A percentile compares a stretch with the other conserved stretches of the same genome.
These are phyloP conservation scores for Escovopsis sp. DNA, from an alignment of 2,329 filamentous ascomycete species.

Conservation along the genomic window DNA sequence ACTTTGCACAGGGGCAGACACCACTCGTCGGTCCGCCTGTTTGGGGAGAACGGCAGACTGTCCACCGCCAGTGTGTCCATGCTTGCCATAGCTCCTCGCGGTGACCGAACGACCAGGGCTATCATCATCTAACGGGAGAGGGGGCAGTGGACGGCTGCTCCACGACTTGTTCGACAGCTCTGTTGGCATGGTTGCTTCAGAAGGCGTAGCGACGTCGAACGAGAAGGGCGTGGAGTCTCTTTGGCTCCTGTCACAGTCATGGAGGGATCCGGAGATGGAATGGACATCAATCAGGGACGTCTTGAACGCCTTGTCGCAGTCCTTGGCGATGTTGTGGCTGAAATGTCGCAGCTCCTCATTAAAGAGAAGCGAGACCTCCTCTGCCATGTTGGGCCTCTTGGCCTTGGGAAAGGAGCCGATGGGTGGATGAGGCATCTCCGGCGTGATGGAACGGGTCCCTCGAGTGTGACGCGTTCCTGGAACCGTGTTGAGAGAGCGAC, in stretches of 20 bases:
- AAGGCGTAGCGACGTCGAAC: constrained; percentile 22
- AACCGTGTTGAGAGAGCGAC: constrained; percentile 8
- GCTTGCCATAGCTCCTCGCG: constrained; percentile 11
- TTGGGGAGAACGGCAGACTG: constrained; percentile 14
- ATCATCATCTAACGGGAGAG: constrained; percentile 23
- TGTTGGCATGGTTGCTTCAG: constrained; percentile 13
- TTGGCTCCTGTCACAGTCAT: constrained; percentile 16
- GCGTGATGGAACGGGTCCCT: constrained; percentile 14
- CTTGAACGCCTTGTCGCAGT: constrained; percentile 87
- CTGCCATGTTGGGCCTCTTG: constrained; percentile 8
- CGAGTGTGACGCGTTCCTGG: too few species aligned
- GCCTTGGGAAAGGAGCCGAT: constrained; percentile 14
- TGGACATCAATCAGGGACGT: constrained; percentile 36
- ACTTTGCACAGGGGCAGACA: constrained; percentile 36
- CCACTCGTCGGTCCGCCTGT: constrained; percentile 29
- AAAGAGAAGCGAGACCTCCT: constrained; percentile 22
- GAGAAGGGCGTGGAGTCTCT: constrained; percentile 28
- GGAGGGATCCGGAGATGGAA: constrained; percentile 20
- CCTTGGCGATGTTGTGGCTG: constrained; percentile 71
- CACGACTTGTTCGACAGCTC: constrained; percentile 23
- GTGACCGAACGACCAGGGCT: constrained; percentile 11
- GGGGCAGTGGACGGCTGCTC: constrained; percentile 36
- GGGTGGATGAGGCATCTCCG: constrained; percentile 14
- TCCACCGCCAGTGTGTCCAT: not conserved
- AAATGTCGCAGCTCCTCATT: constrained; percentile 72